Percentiles rank a stretch among this genome's conserved stretches.
Evolutionary conservation across 2,329 filamentous ascomycete genomes (phyloP).

Genomic region (Microsporum ferrugineum): DNA sequence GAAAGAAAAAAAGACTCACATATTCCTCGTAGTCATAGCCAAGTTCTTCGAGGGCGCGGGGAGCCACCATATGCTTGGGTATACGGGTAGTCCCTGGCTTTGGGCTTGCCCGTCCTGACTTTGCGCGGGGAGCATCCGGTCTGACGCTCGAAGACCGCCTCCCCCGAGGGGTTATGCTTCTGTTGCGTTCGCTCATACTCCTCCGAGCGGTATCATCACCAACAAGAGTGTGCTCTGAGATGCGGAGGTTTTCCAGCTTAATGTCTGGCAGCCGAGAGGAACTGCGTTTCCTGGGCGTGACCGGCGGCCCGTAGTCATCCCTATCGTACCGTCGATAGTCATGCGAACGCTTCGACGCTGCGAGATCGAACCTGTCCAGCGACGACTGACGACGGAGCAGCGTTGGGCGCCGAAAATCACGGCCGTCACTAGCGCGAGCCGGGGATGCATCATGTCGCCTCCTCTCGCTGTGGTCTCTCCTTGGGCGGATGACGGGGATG

Average conservation of each 20-base stretch:
- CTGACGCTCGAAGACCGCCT: constrained; percentile 15
- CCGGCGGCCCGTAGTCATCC: constrained; percentile 30
- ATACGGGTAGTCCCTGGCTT: constrained; percentile 86
- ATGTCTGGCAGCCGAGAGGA: constrained; percentile 35
- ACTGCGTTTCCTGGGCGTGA: constrained; percentile 41
- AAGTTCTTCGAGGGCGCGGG: constrained; percentile 68
- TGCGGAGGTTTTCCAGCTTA: constrained; percentile 54
- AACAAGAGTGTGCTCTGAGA: constrained; percentile 56
- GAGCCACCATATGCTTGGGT: constrained; percentile 66
- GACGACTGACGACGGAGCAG: constrained; percentile 75
- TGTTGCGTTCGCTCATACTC: constrained; percentile 41
- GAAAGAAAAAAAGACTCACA: constrained; percentile 40
- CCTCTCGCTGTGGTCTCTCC: constrained; percentile 30
- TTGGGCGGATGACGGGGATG: constrained; percentile 24
- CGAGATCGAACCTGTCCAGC: constrained; percentile 78
- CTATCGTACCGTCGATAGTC: constrained; percentile 27
- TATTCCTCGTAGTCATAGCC: constrained; percentile 82
- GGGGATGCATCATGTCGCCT: not conserved
- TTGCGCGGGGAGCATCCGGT: constrained; percentile 23
- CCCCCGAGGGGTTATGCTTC: constrained; percentile 18
- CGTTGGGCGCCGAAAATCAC: constrained; percentile 37
- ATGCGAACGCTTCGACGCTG: constrained; percentile 46
- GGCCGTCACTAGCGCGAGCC: constrained; percentile 1
- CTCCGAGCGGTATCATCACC: constrained; percentile 45
- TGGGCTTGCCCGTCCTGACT: constrained; percentile 46